Evolutionary conservation across 352 stramenopile species (phyloP).

Genomic region (Globisporangium irregulare): DNA sequence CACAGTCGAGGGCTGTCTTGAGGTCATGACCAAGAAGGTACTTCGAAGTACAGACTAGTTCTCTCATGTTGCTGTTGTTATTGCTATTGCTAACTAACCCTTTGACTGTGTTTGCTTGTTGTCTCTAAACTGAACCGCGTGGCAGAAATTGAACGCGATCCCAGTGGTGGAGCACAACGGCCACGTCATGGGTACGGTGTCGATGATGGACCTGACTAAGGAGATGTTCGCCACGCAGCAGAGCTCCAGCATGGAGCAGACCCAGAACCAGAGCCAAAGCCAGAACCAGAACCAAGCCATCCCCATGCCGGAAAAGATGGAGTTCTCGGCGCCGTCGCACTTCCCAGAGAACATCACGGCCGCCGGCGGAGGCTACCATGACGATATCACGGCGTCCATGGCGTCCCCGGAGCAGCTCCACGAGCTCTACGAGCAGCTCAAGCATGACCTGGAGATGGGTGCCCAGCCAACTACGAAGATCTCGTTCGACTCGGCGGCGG

Average conservation of each 20-base stretch:
- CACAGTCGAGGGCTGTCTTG: slow-evolving; percentile 35
- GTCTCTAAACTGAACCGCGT: neutral
- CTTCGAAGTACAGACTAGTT: neutral
- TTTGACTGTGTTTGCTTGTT: slow-evolving; percentile 3
- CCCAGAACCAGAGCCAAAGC: neutral
- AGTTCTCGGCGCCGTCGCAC: slow-evolving; percentile 30
- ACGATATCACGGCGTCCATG: slow-evolving; percentile 21
- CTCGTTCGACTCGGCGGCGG: slow-evolving; percentile 21
- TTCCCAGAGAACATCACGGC: slow-evolving; percentile 34
- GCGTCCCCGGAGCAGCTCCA: slow-evolving; percentile 19
- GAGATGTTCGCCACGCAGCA: slow-evolving; percentile 26
- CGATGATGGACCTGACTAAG: slow-evolving; percentile 32
- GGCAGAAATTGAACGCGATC: slow-evolving; percentile 30
- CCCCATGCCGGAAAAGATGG: neutral
- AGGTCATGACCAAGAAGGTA: slow-evolving; percentile 40
- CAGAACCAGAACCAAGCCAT: neutral
- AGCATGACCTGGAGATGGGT: slow-evolving; percentile 24
- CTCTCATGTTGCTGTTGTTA: neutral
- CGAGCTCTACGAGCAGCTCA: slow-evolving; percentile 19
- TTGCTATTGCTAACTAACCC: neutral
- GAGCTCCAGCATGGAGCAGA: neutral
- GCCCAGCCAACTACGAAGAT: slow-evolving; percentile 6
- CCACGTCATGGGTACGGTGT: slow-evolving; percentile 33
- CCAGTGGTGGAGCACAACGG: slow-evolving; percentile 40
- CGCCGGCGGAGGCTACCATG: slow-evolving; percentile 26